Evolutionary conservation across 345 rosid genomes (phyloP).

Genomic region (Hypericum androsaemum): DNA sequence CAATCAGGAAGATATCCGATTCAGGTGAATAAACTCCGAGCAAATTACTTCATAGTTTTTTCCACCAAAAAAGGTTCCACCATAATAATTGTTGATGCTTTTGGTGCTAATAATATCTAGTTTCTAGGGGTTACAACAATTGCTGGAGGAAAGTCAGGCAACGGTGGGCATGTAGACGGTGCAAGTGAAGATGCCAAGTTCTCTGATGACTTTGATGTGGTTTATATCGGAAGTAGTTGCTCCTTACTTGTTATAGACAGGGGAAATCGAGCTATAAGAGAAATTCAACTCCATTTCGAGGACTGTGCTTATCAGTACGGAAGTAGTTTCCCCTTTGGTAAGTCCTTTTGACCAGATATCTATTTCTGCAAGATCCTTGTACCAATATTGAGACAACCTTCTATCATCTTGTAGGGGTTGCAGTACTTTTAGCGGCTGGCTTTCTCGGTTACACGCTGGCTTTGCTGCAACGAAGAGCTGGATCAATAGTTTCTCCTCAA

Average conservation of each 20-base stretch:
- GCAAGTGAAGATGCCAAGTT: slow-evolving; percentile 98
- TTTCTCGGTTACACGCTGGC: slow-evolving; percentile 95
- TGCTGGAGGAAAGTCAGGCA: slow-evolving; percentile 80
- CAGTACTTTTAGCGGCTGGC: slow-evolving; percentile 87
- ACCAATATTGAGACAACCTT: slow-evolving; percentile 9
- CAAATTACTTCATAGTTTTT: background rate
- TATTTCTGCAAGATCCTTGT: background rate
- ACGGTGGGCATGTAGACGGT: slow-evolving; percentile 90
- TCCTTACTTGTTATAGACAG: slow-evolving; percentile 90
- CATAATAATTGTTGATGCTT: too few species aligned
- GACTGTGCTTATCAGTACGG: slow-evolving; percentile 98
- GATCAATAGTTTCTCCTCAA: slow-evolving; percentile 57
- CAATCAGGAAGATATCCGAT: slow-evolving; percentile 86
- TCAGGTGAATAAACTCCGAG: slow-evolving; percentile 32
- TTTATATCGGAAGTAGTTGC: slow-evolving; percentile 95
- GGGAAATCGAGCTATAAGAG: slow-evolving; percentile 86
- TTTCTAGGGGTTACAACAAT: slow-evolving; percentile 90
- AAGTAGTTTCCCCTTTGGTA: slow-evolving; percentile 92
- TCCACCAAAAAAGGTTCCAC: too few species aligned
- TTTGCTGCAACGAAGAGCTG: slow-evolving; percentile 70
- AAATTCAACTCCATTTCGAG: slow-evolving; percentile 95
- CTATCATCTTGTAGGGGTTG: slow-evolving; percentile 66
- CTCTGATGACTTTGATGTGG: slow-evolving; percentile 90
- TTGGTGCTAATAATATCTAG: slow-evolving; percentile 10
- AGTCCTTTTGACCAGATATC: background rate